Conservation (phyloP, 1,284 basidiomycete genomes). For the Pulveroboletus sp. region DNA sequence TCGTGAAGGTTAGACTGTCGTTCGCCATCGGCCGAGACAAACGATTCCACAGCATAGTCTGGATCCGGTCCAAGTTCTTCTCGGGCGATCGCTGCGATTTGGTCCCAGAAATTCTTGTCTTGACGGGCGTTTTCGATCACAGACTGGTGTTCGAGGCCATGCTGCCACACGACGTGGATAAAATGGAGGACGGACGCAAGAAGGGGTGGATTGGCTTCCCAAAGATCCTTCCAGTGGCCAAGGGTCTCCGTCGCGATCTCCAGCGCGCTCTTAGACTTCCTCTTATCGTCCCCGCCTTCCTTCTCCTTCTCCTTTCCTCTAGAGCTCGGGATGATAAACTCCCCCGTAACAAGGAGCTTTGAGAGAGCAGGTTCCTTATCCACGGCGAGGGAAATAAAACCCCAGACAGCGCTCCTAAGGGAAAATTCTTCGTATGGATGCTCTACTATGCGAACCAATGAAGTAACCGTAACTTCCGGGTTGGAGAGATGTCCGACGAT, state of each 20-base stretch:
- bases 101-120: conserved; percentile 64
- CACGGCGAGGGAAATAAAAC: conserved; percentile 79
- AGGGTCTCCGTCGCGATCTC: conserved; percentile 68
- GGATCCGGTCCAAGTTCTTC: conserved; percentile 69
- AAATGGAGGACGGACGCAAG: conserved; percentile 79
- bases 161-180: conserved; percentile 81
- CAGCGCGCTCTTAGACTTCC: conserved; percentile 54
- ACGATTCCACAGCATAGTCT: conserved; percentile 56
- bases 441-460: conserved; percentile 63
- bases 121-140: conserved; percentile 58
- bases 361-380: conserved; percentile 89
- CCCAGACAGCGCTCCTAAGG: conserved; percentile 79
- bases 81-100: conserved; percentile 58
- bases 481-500: conserved; percentile 73
- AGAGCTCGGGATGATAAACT: conserved; percentile 51
- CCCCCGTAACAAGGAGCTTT: conserved; percentile 76
- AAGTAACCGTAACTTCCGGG: conserved; percentile 64
- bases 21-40: conserved; percentile 50
- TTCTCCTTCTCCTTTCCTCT: conserved; percentile 41
- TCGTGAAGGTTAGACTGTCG: conserved; percentile 61
- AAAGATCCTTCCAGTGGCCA: conserved; percentile 68
- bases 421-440: conserved; percentile 71
- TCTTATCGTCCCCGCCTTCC: conserved; percentile 27
- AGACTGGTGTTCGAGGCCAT: conserved; percentile 73
- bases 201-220: conserved; percentile 75